Conservation (phyloP, 176 grass and related monocot species). For the Thinopyrum elongatum region DNA sequence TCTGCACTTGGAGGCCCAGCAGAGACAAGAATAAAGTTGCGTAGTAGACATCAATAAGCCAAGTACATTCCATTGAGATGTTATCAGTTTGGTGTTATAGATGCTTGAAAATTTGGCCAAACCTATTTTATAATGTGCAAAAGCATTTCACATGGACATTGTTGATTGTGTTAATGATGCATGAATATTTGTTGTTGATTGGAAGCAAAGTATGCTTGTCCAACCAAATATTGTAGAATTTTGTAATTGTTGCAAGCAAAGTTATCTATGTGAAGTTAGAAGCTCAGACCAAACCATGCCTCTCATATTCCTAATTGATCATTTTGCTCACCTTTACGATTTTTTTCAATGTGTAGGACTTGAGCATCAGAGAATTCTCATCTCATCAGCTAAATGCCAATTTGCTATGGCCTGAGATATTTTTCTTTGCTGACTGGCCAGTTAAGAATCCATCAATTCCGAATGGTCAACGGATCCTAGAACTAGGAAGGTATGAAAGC, state of each 20-base stretch:
- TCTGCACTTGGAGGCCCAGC: too few relatives aligned
- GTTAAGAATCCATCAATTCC: slow-evolving; percentile 58
- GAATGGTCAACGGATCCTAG: slow-evolving; percentile 47
- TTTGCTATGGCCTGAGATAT: slow-evolving; percentile 81
- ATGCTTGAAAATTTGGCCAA: background rate
- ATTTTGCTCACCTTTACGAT: background rate
- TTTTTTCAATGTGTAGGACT: slow-evolving; percentile 53
- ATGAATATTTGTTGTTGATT: background rate
- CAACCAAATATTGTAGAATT: background rate
- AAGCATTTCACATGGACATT: background rate
- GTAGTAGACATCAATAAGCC: too few relatives aligned
- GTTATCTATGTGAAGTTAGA: background rate
- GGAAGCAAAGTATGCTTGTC: background rate
- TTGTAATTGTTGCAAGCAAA: background rate
- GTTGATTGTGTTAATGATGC: background rate
- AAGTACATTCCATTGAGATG: background rate
- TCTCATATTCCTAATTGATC: background rate
- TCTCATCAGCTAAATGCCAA: slow-evolving; percentile 88
- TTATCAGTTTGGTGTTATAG: background rate
- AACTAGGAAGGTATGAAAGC: slow-evolving; percentile 75
- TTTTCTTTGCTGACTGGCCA: slow-evolving; percentile 73
- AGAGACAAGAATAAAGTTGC: too few relatives aligned
- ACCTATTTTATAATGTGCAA: background rate
- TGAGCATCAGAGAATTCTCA: slow-evolving; percentile 80
- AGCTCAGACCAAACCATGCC: background rate